Evolutionary conservation across 192 early-diverging fungal species (phyloP).

Genomic region (Entomortierella beljakovae): DNA sequence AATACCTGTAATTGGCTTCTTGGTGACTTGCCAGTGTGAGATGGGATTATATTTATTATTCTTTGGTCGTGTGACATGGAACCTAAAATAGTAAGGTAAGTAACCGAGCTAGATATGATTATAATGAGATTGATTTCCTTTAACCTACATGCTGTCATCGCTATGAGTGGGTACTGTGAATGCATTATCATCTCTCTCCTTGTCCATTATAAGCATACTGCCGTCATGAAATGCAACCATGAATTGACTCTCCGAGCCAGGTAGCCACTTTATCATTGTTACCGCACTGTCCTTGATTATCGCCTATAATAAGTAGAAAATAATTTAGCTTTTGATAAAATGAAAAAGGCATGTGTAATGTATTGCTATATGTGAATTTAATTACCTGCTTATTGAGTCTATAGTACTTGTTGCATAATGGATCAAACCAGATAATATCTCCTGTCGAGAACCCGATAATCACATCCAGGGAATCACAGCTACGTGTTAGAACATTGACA

Average conservation of each 20-base stretch:
- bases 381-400: constrained; percentile 84
- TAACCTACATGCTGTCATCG: constrained; percentile 46
- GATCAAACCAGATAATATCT: constrained; percentile 88
- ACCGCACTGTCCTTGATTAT: constrained; percentile 74
- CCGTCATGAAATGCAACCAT: constrained; percentile 90
- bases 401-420: constrained; percentile 86
- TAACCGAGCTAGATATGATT: no score
- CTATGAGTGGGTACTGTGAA: constrained; percentile 40
- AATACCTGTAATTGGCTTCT: constrained; percentile 78
- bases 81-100: no score
- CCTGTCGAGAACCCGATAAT: constrained; percentile 87
- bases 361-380: not conserved
- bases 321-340: not conserved
- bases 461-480: constrained; percentile 79
- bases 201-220: constrained; percentile 85
- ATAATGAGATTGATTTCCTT: no score
- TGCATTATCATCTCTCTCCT: constrained; percentile 84
- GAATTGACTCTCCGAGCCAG: constrained; percentile 86
- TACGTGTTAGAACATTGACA: constrained; percentile 79
- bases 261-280: constrained; percentile 91
- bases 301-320: constrained; percentile 52
- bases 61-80: constrained; percentile 70
- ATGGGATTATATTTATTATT: constrained; percentile 83
- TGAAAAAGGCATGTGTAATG: not conserved
- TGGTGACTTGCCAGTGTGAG: constrained; percentile 80